phyloP scores from a whole-genome alignment of 2,329 filamentous ascomycete species.

The Colletotrichum zoysiae region DNA sequence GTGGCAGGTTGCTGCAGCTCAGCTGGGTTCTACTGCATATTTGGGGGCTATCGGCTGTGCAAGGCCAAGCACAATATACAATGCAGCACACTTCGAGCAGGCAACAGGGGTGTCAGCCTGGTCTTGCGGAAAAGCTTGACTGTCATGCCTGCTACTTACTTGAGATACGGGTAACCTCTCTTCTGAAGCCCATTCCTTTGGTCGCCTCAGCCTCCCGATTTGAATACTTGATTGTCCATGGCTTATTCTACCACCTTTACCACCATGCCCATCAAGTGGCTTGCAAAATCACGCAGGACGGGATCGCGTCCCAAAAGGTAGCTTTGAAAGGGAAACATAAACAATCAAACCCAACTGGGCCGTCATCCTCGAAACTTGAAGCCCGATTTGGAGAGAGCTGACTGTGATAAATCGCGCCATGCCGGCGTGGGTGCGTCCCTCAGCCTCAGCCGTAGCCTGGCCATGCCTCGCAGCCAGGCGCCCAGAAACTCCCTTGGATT shows the following conservation, averaged over 20 bases:
- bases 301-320: background rate
- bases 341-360: background rate
- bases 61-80: slow-evolving; percentile 12
- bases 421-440: slow-evolving; percentile 12
- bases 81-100: slow-evolving; percentile 20
- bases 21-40: slow-evolving; percentile 14
- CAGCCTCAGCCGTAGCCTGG: slow-evolving; percentile 31
- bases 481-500: background rate
- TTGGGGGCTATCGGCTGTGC: slow-evolving; percentile 31
- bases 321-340: background rate
- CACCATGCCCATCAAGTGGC: background rate
- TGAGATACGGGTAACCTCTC: background rate
- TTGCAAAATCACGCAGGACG: too few species aligned
- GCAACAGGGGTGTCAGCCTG: slow-evolving; percentile 8
- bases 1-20: slow-evolving; percentile 11
- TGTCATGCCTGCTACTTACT: background rate
- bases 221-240: background rate
- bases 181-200: background rate
- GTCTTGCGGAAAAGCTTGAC: slow-evolving; percentile 10
- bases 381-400: slow-evolving; percentile 11
- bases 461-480: background rate
- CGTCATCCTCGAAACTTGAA: slow-evolving; percentile 11
- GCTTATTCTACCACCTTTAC: background rate
- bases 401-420: slow-evolving; percentile 4
- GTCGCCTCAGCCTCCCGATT: background rate